Base-by-base conservation (phyloP, 306 rosid species). In the Senna siamea region DNA sequence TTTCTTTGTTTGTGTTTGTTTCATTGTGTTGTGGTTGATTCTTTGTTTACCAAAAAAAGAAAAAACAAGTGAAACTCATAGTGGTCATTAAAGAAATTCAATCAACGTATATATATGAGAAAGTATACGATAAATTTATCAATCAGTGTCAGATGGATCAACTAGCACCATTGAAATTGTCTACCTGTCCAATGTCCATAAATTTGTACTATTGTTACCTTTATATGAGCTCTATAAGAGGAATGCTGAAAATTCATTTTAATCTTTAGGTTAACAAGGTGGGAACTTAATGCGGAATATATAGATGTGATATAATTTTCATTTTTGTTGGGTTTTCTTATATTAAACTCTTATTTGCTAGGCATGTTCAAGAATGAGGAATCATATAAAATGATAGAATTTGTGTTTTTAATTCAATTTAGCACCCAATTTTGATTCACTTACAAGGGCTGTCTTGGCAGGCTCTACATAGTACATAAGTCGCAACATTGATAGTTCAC, bases 41-140 rank as follows among this genome's bases (percentile, higher is more conserved):
- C n/a, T n/a, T n/a, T n/a, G n/a, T n/a, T n/a, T n/a, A n/a, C n/a
- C n/a, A n/a, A n/a, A n/a, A n/a, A n/a, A n/a, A n/a, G n/a, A n/a
- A n/a, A n/a, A n/a, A n/a, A n/a, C n/a, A 32, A 30, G 61, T 1
- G 60, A 54, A 10, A 30, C 60, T 54, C 14, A 13, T 59, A 23
- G 58, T 51, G 53, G 73, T 58, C 54, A 72, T 32, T 54, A 57
- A 51, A 67, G 26, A 65, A 75, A 70, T 40, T 60, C 75, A 70
- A 64, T 40, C 52, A 13, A 63, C 66, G 37, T 51, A 22, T 43
- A 51, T 65, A n/a, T n/a, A 40, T 32, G 54, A 64, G 54, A 55
- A 63, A 52, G 58, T 58, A 56, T 58, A 53, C 69, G 61, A 52
- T 82, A 62, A 57, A 52, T 22, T 58, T 58, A 3, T 40, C 62